These are phyloP conservation scores for Daldinia sp. DNA, from an alignment of 2,329 filamentous ascomycete genomes.

Conservation along the genomic window DNA sequence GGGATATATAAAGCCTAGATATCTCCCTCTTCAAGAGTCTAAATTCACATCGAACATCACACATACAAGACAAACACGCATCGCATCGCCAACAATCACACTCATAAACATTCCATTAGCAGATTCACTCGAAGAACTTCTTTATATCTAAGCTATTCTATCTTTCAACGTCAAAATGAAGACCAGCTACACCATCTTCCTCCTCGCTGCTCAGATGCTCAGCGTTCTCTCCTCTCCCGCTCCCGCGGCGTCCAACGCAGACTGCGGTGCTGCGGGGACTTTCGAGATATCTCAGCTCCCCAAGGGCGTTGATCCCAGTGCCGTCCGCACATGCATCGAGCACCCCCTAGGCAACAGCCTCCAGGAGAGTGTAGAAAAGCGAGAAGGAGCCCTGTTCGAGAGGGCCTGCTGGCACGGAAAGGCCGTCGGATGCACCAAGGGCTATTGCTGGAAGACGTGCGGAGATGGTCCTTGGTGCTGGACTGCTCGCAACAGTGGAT, in stretches of 20 bases:
- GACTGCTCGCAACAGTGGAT: conserved; percentile 20
- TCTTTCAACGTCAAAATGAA: conserved; percentile 9
- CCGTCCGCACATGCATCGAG: conserved; percentile 15
- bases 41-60: neutral
- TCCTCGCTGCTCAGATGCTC: conserved; percentile 19
- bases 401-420: conserved; percentile 22
- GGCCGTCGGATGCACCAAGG: conserved; percentile 10
- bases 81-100: neutral
- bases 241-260: neutral
- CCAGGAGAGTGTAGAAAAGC: neutral
- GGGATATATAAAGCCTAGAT: neutral
- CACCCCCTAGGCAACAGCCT: conserved; percentile 18
- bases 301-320: conserved; percentile 11
- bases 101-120: neutral
- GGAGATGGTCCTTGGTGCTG: conserved; percentile 29
- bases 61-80: neutral
- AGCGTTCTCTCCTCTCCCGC: conserved; percentile 12
- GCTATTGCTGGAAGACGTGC: conserved; percentile 30
- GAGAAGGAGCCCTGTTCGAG: conserved; percentile 10
- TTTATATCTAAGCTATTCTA: neutral
- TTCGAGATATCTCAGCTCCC: conserved; percentile 8
- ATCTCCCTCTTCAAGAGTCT: neutral
- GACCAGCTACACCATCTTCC: conserved; percentile 13
- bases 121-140: neutral
- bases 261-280: conserved; percentile 8